phyloP scores from a whole-genome alignment of 768 basidiomycete genomes.

The Dioszegia aurantiaca region DNA sequence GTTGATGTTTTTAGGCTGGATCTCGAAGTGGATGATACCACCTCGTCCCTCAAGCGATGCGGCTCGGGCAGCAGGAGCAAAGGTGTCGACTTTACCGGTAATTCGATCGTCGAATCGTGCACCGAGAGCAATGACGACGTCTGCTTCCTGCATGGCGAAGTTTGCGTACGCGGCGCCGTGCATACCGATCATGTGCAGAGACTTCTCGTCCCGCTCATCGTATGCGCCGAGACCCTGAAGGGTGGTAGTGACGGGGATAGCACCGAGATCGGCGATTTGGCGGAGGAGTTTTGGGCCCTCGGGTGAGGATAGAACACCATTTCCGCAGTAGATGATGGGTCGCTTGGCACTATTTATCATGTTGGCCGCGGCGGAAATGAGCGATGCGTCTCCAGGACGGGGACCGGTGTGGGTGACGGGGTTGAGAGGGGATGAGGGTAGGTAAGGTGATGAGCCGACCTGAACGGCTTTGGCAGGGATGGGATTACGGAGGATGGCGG shows the following conservation, averaged over 20 bases:
- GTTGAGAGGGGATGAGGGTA: constrained; percentile 50
- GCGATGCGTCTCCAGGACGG: constrained; percentile 61
- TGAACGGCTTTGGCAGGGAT: constrained; percentile 82
- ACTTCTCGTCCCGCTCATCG: constrained; percentile 80
- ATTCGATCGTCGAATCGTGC: constrained; percentile 97
- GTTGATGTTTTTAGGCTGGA: constrained; percentile 97
- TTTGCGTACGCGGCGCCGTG: constrained; percentile 97
- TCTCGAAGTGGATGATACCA: constrained; percentile 99
- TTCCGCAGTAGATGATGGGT: constrained; percentile 89
- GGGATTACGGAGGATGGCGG: constrained; percentile 78
- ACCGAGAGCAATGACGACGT: constrained; percentile 95
- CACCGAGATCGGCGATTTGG: constrained; percentile 73
- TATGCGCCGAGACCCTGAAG: constrained; percentile 93
- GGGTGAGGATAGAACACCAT: constrained; percentile 78
- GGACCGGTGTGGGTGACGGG: constrained; percentile 56
- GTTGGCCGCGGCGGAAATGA: constrained; percentile 77
- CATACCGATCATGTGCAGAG: constrained; percentile 98
- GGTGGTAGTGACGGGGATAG: constrained; percentile 96
- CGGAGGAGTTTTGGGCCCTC: constrained; percentile 77
- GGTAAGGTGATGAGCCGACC: constrained; percentile 64
- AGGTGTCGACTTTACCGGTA: constrained; percentile 80
- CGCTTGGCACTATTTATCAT: constrained; percentile 88
- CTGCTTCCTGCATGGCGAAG: constrained; percentile 93
- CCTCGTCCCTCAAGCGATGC: constrained; percentile 83
- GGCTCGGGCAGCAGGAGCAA: constrained; percentile 83